Evolutionary conservation across 2,329 filamentous ascomycete genomes (phyloP).

Genomic region (Penicillium polonicum): DNA sequence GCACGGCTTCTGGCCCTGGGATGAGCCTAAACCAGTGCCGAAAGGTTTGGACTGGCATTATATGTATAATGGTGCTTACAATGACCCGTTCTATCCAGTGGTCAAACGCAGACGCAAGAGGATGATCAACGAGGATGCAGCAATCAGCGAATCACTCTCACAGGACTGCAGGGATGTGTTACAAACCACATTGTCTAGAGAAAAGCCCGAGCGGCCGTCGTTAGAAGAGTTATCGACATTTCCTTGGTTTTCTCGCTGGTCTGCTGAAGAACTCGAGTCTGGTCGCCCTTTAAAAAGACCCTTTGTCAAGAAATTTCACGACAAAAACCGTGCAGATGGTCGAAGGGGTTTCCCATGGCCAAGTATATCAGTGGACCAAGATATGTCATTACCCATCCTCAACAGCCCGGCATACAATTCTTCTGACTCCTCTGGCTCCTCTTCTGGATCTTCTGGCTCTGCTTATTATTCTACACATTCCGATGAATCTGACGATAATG

Average conservation of each 20-base stretch:
- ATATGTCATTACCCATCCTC: background rate
- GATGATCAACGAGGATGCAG: conserved; percentile 29
- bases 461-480: background rate
- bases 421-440: background rate
- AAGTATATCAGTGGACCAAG: background rate
- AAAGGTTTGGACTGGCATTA: conserved; percentile 2
- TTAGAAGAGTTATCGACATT: conserved; percentile 25
- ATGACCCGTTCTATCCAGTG: background rate
- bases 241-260: conserved; percentile 30
- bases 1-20: conserved; percentile 37
- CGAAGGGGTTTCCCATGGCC: background rate
- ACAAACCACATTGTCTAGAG: conserved; percentile 24
- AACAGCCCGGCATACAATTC: background rate
- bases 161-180: conserved; percentile 35
- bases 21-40: conserved; percentile 17
- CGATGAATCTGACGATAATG: background rate
- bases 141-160: conserved; percentile 27
- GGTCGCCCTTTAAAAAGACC: conserved; percentile 12
- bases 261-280: conserved; percentile 10
- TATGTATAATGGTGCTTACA: background rate
- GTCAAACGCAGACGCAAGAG: conserved; percentile 19
- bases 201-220: conserved; percentile 23
- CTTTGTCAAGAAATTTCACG: conserved; percentile 4
- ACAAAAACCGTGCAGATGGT: background rate
- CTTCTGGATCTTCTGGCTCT: background rate